Percentiles rank a stretch among this genome's conserved stretches.
Conservation (phyloP, 2,329 filamentous ascomycete genomes). For the Colletotrichum graminicola region DNA sequence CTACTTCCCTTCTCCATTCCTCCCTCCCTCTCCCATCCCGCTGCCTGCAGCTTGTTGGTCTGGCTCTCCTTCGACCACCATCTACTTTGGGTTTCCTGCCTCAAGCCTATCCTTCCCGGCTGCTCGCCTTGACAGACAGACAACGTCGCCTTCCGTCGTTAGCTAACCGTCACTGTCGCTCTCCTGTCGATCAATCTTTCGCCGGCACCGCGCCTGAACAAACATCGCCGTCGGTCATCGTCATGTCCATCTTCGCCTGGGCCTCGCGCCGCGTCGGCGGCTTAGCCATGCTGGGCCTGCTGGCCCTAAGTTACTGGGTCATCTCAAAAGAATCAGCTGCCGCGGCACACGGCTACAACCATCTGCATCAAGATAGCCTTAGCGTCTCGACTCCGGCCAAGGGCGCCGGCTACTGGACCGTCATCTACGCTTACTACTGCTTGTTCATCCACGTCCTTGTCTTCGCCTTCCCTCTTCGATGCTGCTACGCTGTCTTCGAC, state of each 20-base stretch:
- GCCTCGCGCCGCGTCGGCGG: conserved; percentile 66
- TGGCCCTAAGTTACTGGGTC: conserved; percentile 66
- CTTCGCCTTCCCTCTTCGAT: conserved; percentile 71
- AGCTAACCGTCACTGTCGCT: conserved; percentile 19
- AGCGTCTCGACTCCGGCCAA: conserved; percentile 49
- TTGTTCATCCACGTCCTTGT: conserved; percentile 74
- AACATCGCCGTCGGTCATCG: conserved; percentile 39
- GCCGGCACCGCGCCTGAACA: conserved; percentile 27
- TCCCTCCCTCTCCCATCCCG: conserved; percentile 28
- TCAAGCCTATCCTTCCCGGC: conserved; percentile 24
- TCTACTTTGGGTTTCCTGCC: conserved; percentile 19
- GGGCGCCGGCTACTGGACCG: conserved; percentile 64
- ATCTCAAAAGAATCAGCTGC: conserved; percentile 63
- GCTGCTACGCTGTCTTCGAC: conserved; percentile 71
- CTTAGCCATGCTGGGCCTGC: conserved; percentile 64
- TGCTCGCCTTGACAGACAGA: conserved; percentile 28
- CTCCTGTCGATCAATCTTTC: conserved; percentile 16
- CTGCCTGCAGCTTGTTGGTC: conserved; percentile 33
- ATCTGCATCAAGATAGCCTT: conserved; percentile 56
- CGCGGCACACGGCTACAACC: conserved; percentile 58
- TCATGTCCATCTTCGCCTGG: conserved; percentile 68
- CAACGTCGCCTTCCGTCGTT: conserved; percentile 34
- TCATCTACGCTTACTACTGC: conserved; percentile 73
- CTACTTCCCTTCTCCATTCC: conserved; percentile 36
- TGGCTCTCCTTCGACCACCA: conserved; percentile 35